phyloP scores from a whole-genome alignment of 2,329 filamentous ascomycete genomes.

The Westerdykella ornata region DNA sequence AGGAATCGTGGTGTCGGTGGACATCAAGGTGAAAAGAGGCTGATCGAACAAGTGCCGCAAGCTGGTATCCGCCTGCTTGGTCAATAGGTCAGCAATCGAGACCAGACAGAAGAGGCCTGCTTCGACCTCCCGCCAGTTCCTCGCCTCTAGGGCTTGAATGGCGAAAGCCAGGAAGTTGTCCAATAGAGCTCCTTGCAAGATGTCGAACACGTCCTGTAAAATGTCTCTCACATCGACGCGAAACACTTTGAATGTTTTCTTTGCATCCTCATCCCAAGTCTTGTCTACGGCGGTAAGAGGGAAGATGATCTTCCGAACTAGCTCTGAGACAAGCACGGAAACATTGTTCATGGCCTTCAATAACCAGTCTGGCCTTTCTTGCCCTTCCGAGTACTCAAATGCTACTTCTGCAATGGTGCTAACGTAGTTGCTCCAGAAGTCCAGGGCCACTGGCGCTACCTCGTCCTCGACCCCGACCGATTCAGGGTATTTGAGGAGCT shows the following conservation, averaged over 20 bases:
- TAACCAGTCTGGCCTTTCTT: conserved; percentile 50
- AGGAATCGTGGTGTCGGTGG: conserved; percentile 47
- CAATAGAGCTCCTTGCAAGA: conserved; percentile 43
- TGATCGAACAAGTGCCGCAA: conserved; percentile 58
- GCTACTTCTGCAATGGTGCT: conserved; percentile 58
- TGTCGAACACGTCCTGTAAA: conserved; percentile 62
- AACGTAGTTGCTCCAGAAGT: conserved; percentile 75
- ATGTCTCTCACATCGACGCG: conserved; percentile 74
- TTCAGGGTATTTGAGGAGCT: conserved; percentile 59
- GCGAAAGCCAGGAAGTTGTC: conserved; percentile 43
- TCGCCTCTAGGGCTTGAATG: conserved; percentile 35
- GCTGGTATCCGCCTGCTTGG: conserved; percentile 53
- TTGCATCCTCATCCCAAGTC: conserved; percentile 64
- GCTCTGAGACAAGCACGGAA: conserved; percentile 58
- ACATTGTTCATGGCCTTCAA: conserved; percentile 53
- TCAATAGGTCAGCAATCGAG: conserved; percentile 59
- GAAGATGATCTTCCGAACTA: conserved; percentile 64
- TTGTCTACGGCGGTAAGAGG: conserved; percentile 53
- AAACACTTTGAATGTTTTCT: conserved; percentile 62
- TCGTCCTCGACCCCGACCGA: conserved; percentile 65
- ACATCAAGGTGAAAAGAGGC: conserved; percentile 50
- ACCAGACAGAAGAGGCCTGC: conserved; percentile 57
- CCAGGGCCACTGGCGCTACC: conserved; percentile 65
- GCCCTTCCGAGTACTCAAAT: conserved; percentile 25
- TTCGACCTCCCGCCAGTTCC: conserved; percentile 47